Base-by-base conservation (phyloP, 352 stramenopile genomes). In the Phytophthora tubulina region DNA sequence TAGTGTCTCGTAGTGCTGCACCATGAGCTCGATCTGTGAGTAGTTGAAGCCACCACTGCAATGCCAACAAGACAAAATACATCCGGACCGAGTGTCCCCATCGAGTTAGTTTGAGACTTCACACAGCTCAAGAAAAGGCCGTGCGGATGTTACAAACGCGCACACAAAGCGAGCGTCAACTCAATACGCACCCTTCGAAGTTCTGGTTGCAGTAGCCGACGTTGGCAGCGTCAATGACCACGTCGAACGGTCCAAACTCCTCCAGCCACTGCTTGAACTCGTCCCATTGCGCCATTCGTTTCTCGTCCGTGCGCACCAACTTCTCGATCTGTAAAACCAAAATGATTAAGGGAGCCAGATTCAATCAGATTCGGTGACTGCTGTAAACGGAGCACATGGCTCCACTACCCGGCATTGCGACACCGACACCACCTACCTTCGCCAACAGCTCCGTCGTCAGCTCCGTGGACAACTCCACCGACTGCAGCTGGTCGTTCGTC, bases 191-290 rank as follows among this genome's bases (percentile, higher is more conserved):
- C 89, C 88, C 89, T n/a, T 84, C 76, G 78, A 97, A 99, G 81
- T 99, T 99, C 79, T 98, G 88, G 80, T 99, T 96, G 77, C 94
- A 99, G 78, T 99, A 99, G 4, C 97, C 98, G 35, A 99, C 93
- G 79, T 99, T 99, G 21, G 98, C 98, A 13, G 97, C 97, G 79
- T 99, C 98, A 50, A 99, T 90, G 27, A 99, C 78, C 30, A 99
- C 85, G 74, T 99, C 94, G 56, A 96, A 98, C 7, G 86, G 86
- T 2, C 86, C 90, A 32, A 89, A 80, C 41, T 73, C 63, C 32
- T 78, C 61, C 35, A 97, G 74, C 85, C 89, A 98, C 53, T 70
- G 45, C 78, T 96, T 96, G 67, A 96, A 98, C 32, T 72, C 85
- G 21, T 79, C 76, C 89, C 92, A 98, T 71, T 97, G 87, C 64